phyloP scores from a whole-genome alignment of 177 flowering plant genomes.

The Vitis hybrid region DNA sequence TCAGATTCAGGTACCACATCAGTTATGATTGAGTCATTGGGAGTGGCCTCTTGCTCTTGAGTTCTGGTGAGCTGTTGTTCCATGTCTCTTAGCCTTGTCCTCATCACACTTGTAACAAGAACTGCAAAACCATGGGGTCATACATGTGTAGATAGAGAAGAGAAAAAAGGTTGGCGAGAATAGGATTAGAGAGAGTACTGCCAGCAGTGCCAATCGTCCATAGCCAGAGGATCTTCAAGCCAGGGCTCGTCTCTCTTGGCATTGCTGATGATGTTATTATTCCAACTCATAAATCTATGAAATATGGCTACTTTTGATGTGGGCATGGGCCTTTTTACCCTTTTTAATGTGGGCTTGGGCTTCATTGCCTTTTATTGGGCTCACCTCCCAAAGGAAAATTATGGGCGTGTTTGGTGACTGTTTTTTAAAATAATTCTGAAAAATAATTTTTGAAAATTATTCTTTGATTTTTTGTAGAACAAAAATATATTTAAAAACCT shows the following conservation, averaged over 20 bases:
- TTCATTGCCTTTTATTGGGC: too few relatives aligned
- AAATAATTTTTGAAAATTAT: too few relatives aligned
- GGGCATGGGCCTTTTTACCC: too few relatives aligned
- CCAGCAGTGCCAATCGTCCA: conserved; percentile 85
- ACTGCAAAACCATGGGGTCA: conserved; percentile 27
- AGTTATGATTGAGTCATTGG: conserved; percentile 16
- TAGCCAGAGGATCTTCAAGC: conserved; percentile 79
- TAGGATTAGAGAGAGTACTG: conserved; percentile 26
- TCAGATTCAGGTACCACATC: conserved; percentile 14
- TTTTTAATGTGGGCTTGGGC: too few relatives aligned
- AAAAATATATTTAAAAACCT: too few relatives aligned
- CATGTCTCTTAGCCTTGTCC: conserved; percentile 58
- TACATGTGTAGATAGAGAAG: neutral
- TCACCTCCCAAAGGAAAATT: too few relatives aligned
- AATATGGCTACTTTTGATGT: too few relatives aligned
- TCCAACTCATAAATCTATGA: too few relatives aligned
- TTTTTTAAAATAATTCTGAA: too few relatives aligned
- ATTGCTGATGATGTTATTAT: neutral
- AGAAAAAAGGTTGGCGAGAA: neutral
- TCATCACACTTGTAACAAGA: conserved; percentile 53
- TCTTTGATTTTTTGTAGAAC: too few relatives aligned
- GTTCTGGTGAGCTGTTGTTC: conserved; percentile 26
- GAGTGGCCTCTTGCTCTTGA: conserved; percentile 3
- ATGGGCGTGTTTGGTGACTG: too few relatives aligned
- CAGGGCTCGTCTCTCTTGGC: conserved; percentile 63